Conservation (phyloP, 352 stramenopile genomes). For the Phytophthora foliorum region DNA sequence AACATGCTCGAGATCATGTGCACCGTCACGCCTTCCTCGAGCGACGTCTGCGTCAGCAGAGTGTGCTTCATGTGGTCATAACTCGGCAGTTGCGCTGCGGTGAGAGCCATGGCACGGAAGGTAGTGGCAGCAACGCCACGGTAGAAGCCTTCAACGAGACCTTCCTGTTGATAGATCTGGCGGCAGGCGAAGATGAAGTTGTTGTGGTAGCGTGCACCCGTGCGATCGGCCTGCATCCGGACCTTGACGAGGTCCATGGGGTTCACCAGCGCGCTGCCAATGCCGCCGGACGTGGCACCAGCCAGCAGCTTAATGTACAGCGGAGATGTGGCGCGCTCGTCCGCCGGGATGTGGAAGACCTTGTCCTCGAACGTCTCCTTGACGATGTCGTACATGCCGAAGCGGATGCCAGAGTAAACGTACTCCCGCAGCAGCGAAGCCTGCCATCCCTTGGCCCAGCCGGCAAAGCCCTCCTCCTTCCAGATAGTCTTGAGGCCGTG, state of each 20-base stretch:
- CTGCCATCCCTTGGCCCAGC: slow-evolving; percentile 65
- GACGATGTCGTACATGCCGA: slow-evolving; percentile 77
- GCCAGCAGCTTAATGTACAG: slow-evolving; percentile 72
- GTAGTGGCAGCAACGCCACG: slow-evolving; percentile 69
- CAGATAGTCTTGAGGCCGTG: slow-evolving; percentile 60
- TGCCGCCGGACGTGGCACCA: slow-evolving; percentile 59
- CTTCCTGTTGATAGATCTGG: slow-evolving; percentile 70
- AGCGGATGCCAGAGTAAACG: slow-evolving; percentile 76
- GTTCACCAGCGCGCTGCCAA: slow-evolving; percentile 73
- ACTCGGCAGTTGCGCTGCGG: slow-evolving; percentile 71
- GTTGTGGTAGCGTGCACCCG: slow-evolving; percentile 61
- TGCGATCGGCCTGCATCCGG: slow-evolving; percentile 76
- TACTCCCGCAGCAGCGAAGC: slow-evolving; percentile 69
- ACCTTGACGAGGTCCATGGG: slow-evolving; percentile 83
- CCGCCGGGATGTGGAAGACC: slow-evolving; percentile 47
- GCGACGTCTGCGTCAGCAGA: slow-evolving; percentile 49
- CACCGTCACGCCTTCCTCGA: slow-evolving; percentile 61
- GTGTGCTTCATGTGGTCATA: slow-evolving; percentile 82
- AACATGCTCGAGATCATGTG: slow-evolving; percentile 77
- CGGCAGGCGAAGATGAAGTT: slow-evolving; percentile 61
- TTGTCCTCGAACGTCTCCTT: slow-evolving; percentile 74
- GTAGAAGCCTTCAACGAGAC: slow-evolving; percentile 68
- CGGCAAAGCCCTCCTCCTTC: slow-evolving; percentile 58
- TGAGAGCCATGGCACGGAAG: slow-evolving; percentile 72
- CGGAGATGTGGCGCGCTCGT: slow-evolving; percentile 49